phyloP scores from a whole-genome alignment of 2,329 filamentous ascomycete genomes.

The Clathrospora elynae region DNA sequence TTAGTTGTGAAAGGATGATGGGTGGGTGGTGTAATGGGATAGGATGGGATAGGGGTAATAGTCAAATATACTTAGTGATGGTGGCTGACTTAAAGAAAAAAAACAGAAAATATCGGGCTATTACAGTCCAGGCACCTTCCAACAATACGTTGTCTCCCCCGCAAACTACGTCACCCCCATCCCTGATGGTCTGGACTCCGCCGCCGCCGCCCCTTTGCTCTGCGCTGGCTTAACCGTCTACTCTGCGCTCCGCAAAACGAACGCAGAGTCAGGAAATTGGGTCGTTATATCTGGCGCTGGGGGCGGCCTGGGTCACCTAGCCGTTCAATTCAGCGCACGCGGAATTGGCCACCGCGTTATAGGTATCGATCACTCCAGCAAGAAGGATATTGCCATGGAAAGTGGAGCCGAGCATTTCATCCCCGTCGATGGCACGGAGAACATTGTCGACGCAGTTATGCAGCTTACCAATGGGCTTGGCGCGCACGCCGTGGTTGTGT shows the following conservation, averaged over 20 bases:
- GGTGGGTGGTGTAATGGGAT: no score
- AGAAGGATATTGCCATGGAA: constrained; percentile 64
- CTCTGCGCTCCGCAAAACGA: constrained; percentile 65
- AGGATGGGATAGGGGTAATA: no score
- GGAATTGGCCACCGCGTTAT: constrained; percentile 69
- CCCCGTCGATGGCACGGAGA: constrained; percentile 61
- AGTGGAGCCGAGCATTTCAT: constrained; percentile 71
- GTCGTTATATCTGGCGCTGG: constrained; percentile 63
- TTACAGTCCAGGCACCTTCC: constrained; percentile 73
- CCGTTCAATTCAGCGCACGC: constrained; percentile 63
- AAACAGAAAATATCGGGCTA: constrained; percentile 63
- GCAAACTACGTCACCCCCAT: constrained; percentile 73
- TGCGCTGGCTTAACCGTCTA: constrained; percentile 73
- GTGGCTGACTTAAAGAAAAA: not conserved
- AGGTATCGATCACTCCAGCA: constrained; percentile 67
- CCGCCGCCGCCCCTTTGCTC: constrained; percentile 66
- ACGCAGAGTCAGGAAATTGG: constrained; percentile 64
- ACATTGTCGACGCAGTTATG: constrained; percentile 61
- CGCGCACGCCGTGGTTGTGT: constrained; percentile 64
- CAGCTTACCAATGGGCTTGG: constrained; percentile 63
- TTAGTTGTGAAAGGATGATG: no score
- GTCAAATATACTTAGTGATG: no score
- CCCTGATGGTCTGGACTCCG: constrained; percentile 64
- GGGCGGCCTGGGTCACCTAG: constrained; percentile 68
- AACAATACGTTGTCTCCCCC: constrained; percentile 68